Conservation (phyloP, 176 grass and related monocot genomes). For the Rhynchospora pubera region DNA sequence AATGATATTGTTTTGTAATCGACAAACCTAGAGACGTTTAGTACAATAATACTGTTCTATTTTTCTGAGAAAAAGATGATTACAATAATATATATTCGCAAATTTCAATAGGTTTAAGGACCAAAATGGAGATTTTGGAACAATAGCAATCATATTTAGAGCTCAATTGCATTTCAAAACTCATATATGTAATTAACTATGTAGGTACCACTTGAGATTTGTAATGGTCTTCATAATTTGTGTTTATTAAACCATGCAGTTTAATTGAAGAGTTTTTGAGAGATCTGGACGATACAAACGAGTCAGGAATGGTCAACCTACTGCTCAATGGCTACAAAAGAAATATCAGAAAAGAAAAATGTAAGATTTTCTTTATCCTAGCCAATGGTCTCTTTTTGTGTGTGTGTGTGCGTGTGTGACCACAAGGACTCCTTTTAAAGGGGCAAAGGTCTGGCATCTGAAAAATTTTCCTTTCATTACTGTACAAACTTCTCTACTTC, state of each 20-base stretch:
- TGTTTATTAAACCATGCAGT: conserved; percentile 14
- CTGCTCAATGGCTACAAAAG: conserved; percentile 28
- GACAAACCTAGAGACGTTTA: too few species aligned
- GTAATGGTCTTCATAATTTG: neutral
- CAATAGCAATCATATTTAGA: neutral
- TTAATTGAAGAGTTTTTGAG: conserved; percentile 91
- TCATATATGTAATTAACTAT: neutral
- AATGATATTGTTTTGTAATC: too few species aligned
- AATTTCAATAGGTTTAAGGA: neutral
- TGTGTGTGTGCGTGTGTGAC: too few species aligned
- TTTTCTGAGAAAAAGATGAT: neutral
- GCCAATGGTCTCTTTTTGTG: neutral
- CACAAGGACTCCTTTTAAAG: too few species aligned
- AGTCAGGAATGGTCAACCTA: conserved; percentile 25
- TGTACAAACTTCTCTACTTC: too few species aligned
- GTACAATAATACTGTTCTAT: too few species aligned
- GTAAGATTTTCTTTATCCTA: conserved; percentile 12
- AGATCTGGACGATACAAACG: conserved; percentile 46
- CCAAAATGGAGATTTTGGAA: neutral
- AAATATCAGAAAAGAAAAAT: conserved; percentile 36
- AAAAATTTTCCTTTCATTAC: too few species aligned
- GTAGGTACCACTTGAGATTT: neutral
- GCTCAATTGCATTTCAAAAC: neutral
- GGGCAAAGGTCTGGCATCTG: too few species aligned
- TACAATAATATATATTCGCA: neutral